Evolutionary conservation across 2,329 filamentous ascomycete species (phyloP).

Genomic region (Alternaria sp.): DNA sequence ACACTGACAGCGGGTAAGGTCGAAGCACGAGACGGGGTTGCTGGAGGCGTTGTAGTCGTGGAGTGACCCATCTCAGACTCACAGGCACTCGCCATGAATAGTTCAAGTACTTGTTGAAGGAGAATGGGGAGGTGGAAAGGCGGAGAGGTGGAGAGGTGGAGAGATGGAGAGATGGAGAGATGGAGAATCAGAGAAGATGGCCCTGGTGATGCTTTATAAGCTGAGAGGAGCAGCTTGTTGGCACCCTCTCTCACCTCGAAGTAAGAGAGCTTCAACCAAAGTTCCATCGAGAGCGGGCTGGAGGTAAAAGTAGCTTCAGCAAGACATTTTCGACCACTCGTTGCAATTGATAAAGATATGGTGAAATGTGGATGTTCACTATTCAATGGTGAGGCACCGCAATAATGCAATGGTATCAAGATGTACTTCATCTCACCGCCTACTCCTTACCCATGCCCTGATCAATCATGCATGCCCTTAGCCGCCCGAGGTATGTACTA

Average conservation of each 20-base stretch:
- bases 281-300: neutral
- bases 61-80: neutral
- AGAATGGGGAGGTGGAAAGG: neutral
- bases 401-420: slow-evolving; percentile 2
- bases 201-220: neutral
- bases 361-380: neutral
- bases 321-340: neutral
- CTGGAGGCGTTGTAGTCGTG: neutral
- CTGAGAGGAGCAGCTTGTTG: neutral
- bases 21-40: slow-evolving; percentile 4
- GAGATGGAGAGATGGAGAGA: neutral
- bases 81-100: neutral
- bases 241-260: neutral
- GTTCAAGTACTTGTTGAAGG: neutral
- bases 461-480: neutral
- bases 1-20: neutral
- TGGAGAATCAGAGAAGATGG: neutral
- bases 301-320: neutral
- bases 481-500: slow-evolving; percentile 24
- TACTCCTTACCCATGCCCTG: neutral
- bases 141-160: neutral
- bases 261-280: neutral
- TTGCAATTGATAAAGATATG: neutral
- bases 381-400: neutral
- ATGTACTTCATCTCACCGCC: neutral